These are phyloP conservation scores for Micromonas commoda DNA, from an alignment of 139 green algal genomes.

Conservation along the genomic window DNA sequence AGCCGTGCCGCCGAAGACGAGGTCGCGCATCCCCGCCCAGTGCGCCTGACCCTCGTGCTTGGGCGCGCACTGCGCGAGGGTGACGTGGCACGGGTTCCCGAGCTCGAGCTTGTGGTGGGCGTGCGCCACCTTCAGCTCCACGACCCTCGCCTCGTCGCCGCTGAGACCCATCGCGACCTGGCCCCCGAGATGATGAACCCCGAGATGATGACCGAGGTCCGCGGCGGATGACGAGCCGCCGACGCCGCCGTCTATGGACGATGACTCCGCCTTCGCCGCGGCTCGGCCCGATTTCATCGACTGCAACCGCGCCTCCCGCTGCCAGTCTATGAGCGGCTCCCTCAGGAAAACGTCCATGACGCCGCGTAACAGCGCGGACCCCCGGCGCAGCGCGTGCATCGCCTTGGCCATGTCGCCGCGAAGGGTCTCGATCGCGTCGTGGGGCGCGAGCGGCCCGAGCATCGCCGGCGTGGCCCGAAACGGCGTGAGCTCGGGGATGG, in stretches of 20 bases:
- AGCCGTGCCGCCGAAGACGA: background rate
- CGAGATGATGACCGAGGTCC: too few relatives aligned
- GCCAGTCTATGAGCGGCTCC: conserved; percentile 65
- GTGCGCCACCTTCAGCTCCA: conserved; percentile 42
- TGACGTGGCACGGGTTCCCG: conserved; percentile 49
- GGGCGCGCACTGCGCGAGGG: conserved; percentile 35
- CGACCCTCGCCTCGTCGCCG: conserved; percentile 29
- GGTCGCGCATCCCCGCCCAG: background rate
- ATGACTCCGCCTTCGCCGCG: too few relatives aligned
- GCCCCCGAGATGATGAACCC: too few relatives aligned
- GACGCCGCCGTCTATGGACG: too few relatives aligned
- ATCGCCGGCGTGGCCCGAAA: conserved; percentile 64
- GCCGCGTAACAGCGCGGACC: conserved; percentile 5
- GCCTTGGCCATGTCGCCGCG: conserved; percentile 35
- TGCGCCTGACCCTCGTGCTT: background rate
- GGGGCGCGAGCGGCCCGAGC: conserved; percentile 45
- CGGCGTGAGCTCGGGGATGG: conserved; percentile 62
- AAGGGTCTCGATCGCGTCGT: conserved; percentile 45
- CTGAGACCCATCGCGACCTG: background rate
- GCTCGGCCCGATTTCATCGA: background rate
- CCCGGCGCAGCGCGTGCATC: conserved; percentile 37
- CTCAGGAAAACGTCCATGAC: conserved; percentile 50
- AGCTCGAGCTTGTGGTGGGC: conserved; percentile 46
- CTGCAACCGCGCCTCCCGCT: conserved; percentile 43
- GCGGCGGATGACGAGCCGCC: too few relatives aligned